Evolutionary conservation across 2,329 filamentous ascomycete species (phyloP).

Genomic region (Thelonectria discophora): DNA sequence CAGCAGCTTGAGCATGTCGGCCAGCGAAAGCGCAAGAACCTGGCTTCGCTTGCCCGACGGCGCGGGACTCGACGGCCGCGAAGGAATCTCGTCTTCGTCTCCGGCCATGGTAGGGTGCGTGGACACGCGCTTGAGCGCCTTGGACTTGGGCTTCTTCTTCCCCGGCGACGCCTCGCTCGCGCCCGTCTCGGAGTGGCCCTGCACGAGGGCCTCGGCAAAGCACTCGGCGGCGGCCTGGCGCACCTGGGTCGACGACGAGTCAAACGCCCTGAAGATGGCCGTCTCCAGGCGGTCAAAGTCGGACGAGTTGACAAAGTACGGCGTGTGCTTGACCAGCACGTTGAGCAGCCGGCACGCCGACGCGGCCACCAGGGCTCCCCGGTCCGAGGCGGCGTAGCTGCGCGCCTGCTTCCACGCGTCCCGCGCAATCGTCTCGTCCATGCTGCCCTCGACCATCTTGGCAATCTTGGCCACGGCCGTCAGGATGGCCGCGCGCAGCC

Average conservation of each 20-base stretch:
- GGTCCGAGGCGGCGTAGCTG: conserved; percentile 79
- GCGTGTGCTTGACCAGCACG: conserved; percentile 74
- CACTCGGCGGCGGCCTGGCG: conserved; percentile 88
- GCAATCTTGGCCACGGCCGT: conserved; percentile 78
- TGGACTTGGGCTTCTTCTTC: conserved; percentile 76
- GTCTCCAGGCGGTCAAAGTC: conserved; percentile 91
- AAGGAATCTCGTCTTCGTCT: conserved; percentile 76
- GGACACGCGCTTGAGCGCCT: conserved; percentile 62
- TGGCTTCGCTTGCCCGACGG: conserved; percentile 74
- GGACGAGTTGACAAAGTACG: conserved; percentile 85
- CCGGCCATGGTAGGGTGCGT: conserved; percentile 68
- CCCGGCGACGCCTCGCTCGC: conserved; percentile 56
- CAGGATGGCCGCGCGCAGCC: conserved; percentile 81
- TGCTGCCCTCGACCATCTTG: conserved; percentile 75
- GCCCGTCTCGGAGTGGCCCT: conserved; percentile 69
- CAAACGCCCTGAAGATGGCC: conserved; percentile 85
- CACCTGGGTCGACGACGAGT: conserved; percentile 77
- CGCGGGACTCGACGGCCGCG: conserved; percentile 77
- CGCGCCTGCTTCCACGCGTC: conserved; percentile 94
- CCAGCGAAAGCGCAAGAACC: conserved; percentile 76
- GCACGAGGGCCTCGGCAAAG: conserved; percentile 83
- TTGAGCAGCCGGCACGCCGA: conserved; percentile 83
- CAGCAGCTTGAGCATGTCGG: conserved; percentile 80
- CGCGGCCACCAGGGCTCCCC: conserved; percentile 81
- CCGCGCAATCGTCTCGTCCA: conserved; percentile 86